Base-by-base conservation (phyloP, 345 rosid species). In the Mercurialis annua region DNA sequence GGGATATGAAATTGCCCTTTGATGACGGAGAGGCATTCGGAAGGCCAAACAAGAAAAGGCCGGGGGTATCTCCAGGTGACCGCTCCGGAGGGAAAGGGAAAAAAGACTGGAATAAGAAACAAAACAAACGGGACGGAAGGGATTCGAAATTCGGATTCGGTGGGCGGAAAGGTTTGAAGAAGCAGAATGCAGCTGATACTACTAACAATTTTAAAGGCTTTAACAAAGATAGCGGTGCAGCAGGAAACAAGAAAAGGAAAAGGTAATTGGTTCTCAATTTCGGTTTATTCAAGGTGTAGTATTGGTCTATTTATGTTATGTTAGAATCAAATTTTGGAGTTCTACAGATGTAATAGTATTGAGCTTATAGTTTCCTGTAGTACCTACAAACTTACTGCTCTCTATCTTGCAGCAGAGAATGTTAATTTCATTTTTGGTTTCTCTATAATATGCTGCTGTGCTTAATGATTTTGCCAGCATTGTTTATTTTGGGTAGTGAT, bases 81-180 rank as follows among this genome's bases (percentile, higher is more conserved):
- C 64, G 89, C 43, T 77, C 90, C 4, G 92, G 97, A 12, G 92
- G 92, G n/a, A 85, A 81, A 77, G 80, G 76, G 12, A 73, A 72
- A 46, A 77, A 62, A 47, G 52, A 44, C 16, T 34, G 74, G 15
- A 65, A 64, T 17, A 59, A 71, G 63, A 66, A 66, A 64, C 69
- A 52, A 46, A 68, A 76, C 64, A 82, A 76, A 38, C 74, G 83
- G 52, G 87, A 81, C 29, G 66, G 67, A 20, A 58, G 69, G 71
- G 65, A 89, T 69, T 82, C 90, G 0, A 87, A 84, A 72, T 87
- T 85, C 64, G 96, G 90, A 59, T 80, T 54, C 73, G 92, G 92
- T 58, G 90, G 90, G 34, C 75, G 77, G 71, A 87, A 85, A 61
- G 81, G 90, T 24, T 50, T 81, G 73, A 79, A 62, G 80, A 87